A percentile compares a stretch with the other conserved stretches of the same genome.
Evolutionary conservation across 2,329 filamentous ascomycete species (phyloP).

Genomic region (Cladorrhinum sp.): DNA sequence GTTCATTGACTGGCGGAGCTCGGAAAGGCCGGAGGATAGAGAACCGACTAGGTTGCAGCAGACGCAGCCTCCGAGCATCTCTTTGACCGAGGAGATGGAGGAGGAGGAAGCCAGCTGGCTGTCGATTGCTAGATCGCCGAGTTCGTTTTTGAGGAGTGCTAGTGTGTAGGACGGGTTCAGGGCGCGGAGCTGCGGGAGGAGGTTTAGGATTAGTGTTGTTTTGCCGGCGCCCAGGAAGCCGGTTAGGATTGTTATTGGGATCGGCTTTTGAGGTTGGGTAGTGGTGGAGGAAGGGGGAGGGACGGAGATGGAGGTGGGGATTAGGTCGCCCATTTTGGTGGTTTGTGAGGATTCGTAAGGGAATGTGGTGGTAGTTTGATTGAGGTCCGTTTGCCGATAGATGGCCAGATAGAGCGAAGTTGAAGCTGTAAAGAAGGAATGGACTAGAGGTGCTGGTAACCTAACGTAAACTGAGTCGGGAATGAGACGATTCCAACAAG

Average conservation of each 20-base stretch:
- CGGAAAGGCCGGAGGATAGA: conserved; percentile 72
- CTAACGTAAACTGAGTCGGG: neutral
- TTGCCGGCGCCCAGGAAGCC: conserved; percentile 96
- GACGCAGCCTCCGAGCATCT: conserved; percentile 95
- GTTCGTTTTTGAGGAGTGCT: conserved; percentile 96
- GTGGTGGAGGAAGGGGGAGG: conserved; percentile 43
- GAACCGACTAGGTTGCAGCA: conserved; percentile 98
- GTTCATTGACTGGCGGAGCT: conserved; percentile 56
- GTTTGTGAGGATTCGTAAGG: neutral
- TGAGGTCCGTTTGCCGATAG: too few species aligned
- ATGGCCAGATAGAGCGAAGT: neutral
- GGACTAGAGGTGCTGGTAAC: neutral
- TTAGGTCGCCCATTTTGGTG: conserved; percentile 5
- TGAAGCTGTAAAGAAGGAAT: neutral
- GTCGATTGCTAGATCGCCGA: conserved; percentile 91
- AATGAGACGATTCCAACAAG: neutral
- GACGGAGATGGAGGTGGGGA: conserved; percentile 7
- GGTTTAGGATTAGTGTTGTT: conserved; percentile 91
- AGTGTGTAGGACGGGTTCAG: conserved; percentile 74
- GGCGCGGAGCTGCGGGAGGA: conserved; percentile 83
- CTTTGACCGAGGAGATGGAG: conserved; percentile 83
- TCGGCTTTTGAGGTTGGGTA: conserved; percentile 43
- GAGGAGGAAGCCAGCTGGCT: conserved; percentile 81
- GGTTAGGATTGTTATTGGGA: conserved; percentile 91
- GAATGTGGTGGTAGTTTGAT: neutral